Evolutionary conservation across 306 rosid species (phyloP).

Genomic region (Begonia masoniana): DNA sequence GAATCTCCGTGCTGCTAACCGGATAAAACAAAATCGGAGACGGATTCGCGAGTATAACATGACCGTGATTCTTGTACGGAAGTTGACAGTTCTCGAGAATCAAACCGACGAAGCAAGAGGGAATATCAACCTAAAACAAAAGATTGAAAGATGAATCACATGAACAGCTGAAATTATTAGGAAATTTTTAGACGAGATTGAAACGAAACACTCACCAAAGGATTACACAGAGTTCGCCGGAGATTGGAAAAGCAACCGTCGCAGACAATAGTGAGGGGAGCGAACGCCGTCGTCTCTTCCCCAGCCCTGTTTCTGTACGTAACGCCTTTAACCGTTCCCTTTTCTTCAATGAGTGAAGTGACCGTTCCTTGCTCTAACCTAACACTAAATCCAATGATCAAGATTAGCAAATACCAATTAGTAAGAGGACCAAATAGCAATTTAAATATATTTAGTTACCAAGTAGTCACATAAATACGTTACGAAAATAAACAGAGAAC

Average conservation of each 20-base stretch:
- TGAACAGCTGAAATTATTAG: not conserved
- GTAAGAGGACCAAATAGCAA: not conserved
- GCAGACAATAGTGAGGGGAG: slow-evolving; percentile 53
- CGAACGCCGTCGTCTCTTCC: slow-evolving; percentile 29
- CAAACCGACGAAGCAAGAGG: slow-evolving; percentile 70
- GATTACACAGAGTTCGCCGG: slow-evolving; percentile 43
- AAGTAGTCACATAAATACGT: too few relatives aligned
- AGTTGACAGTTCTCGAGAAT: slow-evolving; percentile 60
- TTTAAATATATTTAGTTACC: not conserved
- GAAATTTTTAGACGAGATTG: not conserved
- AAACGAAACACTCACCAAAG: slow-evolving; percentile 26
- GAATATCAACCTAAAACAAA: slow-evolving; percentile 44
- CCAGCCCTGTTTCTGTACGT: slow-evolving; percentile 47
- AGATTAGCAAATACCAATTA: too few relatives aligned
- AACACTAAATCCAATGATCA: slow-evolving; percentile 20
- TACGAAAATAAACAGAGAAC: too few relatives aligned
- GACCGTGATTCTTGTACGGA: slow-evolving; percentile 61
- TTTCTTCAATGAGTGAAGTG: slow-evolving; percentile 39
- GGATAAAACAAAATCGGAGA: slow-evolving; percentile 70
- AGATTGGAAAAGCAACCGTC: slow-evolving; percentile 71
- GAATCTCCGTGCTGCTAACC: slow-evolving; percentile 54
- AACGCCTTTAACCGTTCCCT: slow-evolving; percentile 45
- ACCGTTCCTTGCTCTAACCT: slow-evolving; percentile 50
- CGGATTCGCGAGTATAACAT: slow-evolving; percentile 67
- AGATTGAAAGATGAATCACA: not conserved